Evolutionary conservation across 441 rosid species (phyloP), one percentile per base, ranked within the genome.

Genomic region (Pelargonium citronellum): DNA sequence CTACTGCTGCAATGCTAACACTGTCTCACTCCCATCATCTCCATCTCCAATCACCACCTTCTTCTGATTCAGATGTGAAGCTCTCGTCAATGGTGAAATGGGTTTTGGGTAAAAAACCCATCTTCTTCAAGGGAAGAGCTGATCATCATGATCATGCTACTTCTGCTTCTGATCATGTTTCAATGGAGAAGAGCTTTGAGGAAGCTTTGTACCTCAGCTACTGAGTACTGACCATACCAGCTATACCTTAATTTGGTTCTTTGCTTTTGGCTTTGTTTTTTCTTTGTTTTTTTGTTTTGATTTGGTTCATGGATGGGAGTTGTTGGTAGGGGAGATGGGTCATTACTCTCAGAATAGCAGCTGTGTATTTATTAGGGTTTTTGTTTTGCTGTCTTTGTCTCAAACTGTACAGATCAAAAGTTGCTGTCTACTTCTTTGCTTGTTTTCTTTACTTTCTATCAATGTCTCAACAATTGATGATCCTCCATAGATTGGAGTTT

Each of bases 51-150:
- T 53, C 39, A 34, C 39, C 7, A 4, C 60, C 60, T 53, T 34
- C 39, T 34, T 34, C 39, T 34, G 39, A 34, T 34, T 34, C 39
- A 34, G 60, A 11, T 53, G 57, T 49, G 57, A 53, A 53, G 60
- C 60, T 53, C 60, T 53, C 60, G 15, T 15, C 60, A 15, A 53
- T 53, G 60, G 20, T 53, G 60, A 53, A 53, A 15, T n/a, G 60
- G 19, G 19, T 53, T 53, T 53, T 53, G 5, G 60, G 60, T 5
- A 17, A 15, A 53, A 53, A 53, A 12, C 20, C 20, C 60, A 15
- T 53, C 20, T 15, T 53, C 19, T 53, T 7, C 19, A 53, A 15
- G 15, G 16, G 16, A 13, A n/a, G 57, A 11, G 19, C 5, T 53
- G 5, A 53, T 3, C 7, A 3, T 5, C 57, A 49, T n/a, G 60